These are phyloP conservation scores for Coniochaeta pulveracea DNA, from an alignment of 2,329 filamentous ascomycete genomes.

Conservation along the genomic window DNA sequence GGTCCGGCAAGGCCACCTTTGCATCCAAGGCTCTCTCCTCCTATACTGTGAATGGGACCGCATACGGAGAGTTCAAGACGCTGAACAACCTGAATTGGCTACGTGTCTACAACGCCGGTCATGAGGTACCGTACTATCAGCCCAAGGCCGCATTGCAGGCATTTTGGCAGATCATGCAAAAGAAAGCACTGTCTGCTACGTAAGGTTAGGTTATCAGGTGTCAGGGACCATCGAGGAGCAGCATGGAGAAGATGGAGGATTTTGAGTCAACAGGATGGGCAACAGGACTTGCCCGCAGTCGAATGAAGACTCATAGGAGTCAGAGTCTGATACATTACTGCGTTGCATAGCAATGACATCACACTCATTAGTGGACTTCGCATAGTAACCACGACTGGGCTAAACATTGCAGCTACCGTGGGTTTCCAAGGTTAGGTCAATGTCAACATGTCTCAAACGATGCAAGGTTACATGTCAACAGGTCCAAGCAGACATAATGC, in stretches of 20 bases:
- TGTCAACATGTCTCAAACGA: too few relatives aligned
- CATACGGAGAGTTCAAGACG: constrained; percentile 37
- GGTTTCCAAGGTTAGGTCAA: too few relatives aligned
- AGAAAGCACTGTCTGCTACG: constrained; percentile 3
- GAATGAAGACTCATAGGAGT: too few relatives aligned
- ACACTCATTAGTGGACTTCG: too few relatives aligned
- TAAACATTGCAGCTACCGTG: too few relatives aligned
- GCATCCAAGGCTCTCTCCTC: constrained; percentile 19
- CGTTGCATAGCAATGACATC: too few relatives aligned
- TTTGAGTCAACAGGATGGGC: background rate
- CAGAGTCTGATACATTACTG: too few relatives aligned
- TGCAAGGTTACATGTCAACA: too few relatives aligned
- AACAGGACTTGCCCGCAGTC: too few relatives aligned
- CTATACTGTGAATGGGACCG: constrained; percentile 36
- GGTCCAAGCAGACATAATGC: too few relatives aligned
- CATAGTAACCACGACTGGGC: too few relatives aligned
- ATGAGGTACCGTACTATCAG: constrained; percentile 22
- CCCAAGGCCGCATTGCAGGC: constrained; percentile 4
- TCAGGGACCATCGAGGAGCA: too few relatives aligned
- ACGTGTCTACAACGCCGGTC: constrained; percentile 32
- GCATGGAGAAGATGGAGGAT: background rate
- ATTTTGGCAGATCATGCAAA: constrained; percentile 4
- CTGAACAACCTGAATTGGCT: constrained; percentile 36
- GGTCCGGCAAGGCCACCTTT: constrained; percentile 27
- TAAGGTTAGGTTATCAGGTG: background rate